A percentile compares a stretch with the other conserved stretches of the same genome.
phyloP scores from a whole-genome alignment of 495 filamentous ascomycete genomes.

The Neurospora sp. region DNA sequence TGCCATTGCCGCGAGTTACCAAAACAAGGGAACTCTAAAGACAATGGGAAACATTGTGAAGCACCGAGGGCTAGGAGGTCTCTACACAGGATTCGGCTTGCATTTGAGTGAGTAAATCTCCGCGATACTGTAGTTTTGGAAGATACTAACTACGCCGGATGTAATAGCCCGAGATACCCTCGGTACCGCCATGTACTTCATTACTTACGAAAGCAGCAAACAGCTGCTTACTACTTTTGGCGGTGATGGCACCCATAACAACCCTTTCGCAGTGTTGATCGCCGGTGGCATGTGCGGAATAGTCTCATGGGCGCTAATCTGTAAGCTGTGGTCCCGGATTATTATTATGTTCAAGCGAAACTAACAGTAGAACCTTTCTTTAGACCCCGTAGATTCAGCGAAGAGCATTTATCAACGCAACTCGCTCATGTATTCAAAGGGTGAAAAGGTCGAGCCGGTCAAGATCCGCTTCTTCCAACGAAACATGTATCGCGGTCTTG shows the following conservation, averaged over 20 bases:
- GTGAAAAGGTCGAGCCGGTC: constrained; percentile 46
- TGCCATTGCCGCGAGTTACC: constrained; percentile 56
- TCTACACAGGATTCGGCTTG: constrained; percentile 80
- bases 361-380: neutral
- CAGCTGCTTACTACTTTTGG: constrained; percentile 68
- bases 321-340: constrained; percentile 21
- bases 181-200: constrained; percentile 84
- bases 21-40: constrained; percentile 70
- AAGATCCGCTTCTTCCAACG: constrained; percentile 64
- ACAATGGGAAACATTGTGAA: constrained; percentile 71
- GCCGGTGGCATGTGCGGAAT: constrained; percentile 73
- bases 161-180: constrained; percentile 67
- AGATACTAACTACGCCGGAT: constrained; percentile 2
- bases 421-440: constrained; percentile 55
- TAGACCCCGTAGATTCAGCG: constrained; percentile 70
- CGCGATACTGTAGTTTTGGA: neutral
- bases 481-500: constrained; percentile 66
- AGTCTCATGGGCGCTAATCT: constrained; percentile 72
- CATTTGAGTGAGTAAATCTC: constrained; percentile 55
- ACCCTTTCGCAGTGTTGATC: constrained; percentile 60
- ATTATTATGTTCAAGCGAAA: neutral
- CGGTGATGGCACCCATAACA: constrained; percentile 54
- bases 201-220: constrained; percentile 84
- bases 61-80: constrained; percentile 63
- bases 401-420: constrained; percentile 79